A percentile compares a stretch with the other conserved stretches of the same genome.
Evolutionary conservation across 2,329 filamentous ascomycete species (phyloP).

Genomic region (Penicillium thymicola): DNA sequence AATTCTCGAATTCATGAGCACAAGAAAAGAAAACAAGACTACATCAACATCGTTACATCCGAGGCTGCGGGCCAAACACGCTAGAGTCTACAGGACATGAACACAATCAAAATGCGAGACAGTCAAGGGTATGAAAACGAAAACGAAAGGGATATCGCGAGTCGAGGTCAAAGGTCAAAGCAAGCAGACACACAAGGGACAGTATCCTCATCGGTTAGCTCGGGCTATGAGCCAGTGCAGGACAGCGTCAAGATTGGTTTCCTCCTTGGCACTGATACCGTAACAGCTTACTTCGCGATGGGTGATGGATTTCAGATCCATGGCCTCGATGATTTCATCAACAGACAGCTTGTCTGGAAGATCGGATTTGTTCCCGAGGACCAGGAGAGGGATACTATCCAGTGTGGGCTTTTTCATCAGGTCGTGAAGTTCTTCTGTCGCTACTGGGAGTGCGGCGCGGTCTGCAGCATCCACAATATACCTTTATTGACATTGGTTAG

Average conservation of each 20-base stretch:
- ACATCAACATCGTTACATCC: conserved; percentile 51
- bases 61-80: conserved; percentile 35
- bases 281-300: conserved; percentile 97
- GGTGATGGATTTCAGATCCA: conserved; percentile 84
- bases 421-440: conserved; percentile 87
- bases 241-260: conserved; percentile 96
- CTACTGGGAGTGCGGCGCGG: conserved; percentile 71
- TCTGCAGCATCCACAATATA: conserved; percentile 98
- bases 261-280: conserved; percentile 96
- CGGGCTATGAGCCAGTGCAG: conserved; percentile 94
- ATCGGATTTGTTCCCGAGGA: conserved; percentile 96
- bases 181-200: neutral
- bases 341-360: conserved; percentile 86
- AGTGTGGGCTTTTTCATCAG: conserved; percentile 81
- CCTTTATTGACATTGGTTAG: conserved; percentile 36
- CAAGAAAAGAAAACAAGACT: conserved; percentile 3
- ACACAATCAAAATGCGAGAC: conserved; percentile 14
- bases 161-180: neutral
- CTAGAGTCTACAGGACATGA: conserved; percentile 25
- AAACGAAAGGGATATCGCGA: conserved; percentile 11
- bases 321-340: conserved; percentile 88
- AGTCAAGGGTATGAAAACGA: conserved; percentile 7
- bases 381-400: conserved; percentile 85
- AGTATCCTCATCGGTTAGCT: conserved; percentile 63
- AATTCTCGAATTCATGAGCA: neutral